Base-by-base conservation (phyloP, 169 alveolate species). In the Neospora caninum region DNA sequence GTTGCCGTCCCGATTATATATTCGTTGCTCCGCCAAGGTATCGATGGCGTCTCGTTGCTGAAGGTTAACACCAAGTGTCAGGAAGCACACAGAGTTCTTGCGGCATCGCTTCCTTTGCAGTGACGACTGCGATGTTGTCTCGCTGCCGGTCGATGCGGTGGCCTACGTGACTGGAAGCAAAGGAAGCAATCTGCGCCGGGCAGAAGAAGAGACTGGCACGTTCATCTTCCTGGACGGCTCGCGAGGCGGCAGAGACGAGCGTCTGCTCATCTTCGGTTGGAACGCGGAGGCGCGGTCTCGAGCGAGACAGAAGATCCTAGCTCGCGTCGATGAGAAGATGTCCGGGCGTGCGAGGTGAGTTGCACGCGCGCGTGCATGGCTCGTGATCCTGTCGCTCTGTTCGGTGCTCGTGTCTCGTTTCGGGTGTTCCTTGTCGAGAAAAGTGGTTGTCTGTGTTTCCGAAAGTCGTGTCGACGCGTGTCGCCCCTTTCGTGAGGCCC, bases 201-300 rank as follows among this genome's bases (percentile, higher is more conserved):
- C 94, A 25, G 97, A 95, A 43, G 97, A 95, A 67, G 96, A 94
- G 88, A 95, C 97, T 4, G 97, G 97, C 25, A 95, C 97, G 29
- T 95, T 95, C 80, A 93, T 94, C 10, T 95, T 95, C 91, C 88
- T 95, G 20, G 97, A 95, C 78, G 97, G 95, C 34, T 84, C 92
- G n/a, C 92, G 95, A 2, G 94, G 94, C 0, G 94, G 94, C 36
- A 69, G 94, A 39, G 94, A 91, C 4, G 94, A 91, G 84, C 67
- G 94, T n/a, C 94, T 91, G 42, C 69, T 91, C 2, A 91, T 91
- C 49, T 91, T 91, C 84, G 86, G 94, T 82, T 91, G 67, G 64
- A 87, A 91, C 69, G 83, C 91, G 7, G 94, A 91, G 13, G 80
- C 94, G 7, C 73, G 94, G 1, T 80, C 80, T 38, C 94, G 94